Conservation (phyloP, 2,329 filamentous ascomycete genomes). For the Stagonosporopsis vannaccii region DNA sequence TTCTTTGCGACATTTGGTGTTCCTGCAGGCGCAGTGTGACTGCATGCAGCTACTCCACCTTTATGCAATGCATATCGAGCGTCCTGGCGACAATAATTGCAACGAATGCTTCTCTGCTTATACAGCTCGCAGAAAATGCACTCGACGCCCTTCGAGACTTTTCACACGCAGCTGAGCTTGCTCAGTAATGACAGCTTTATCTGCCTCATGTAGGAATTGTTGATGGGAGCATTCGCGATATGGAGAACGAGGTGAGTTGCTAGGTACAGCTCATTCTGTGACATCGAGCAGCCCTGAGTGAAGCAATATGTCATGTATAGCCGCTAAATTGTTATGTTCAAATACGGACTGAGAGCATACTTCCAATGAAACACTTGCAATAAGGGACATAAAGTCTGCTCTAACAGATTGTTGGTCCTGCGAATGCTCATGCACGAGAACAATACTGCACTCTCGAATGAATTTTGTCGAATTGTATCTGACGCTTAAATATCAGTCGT, state of each 20-base stretch:
- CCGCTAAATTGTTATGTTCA: too few relatives aligned
- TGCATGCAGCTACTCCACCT: conserved; percentile 3
- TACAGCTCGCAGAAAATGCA: neutral
- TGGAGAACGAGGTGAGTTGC: too few relatives aligned
- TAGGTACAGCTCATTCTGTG: too few relatives aligned
- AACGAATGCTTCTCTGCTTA: neutral
- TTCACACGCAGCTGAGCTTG: neutral
- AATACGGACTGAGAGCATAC: too few relatives aligned
- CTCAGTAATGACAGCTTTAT: neutral
- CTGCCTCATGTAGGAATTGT: neutral
- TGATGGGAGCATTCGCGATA: neutral
- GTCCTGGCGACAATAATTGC: neutral
- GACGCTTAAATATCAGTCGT: neutral
- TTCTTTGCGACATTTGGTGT: neutral
- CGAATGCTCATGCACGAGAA: neutral
- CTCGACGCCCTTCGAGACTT: neutral
- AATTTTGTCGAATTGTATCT: neutral
- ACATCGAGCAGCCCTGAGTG: too few relatives aligned
- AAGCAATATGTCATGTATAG: too few relatives aligned
- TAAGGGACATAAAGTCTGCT: neutral
- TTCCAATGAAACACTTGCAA: neutral
- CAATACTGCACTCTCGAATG: neutral
- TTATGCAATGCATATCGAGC: neutral
- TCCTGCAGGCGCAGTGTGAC: conserved; percentile 8
- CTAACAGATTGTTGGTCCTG: neutral